Base-by-base conservation (phyloP, 495 filamentous ascomycete species). In the Penicillium cinerascens region DNA sequence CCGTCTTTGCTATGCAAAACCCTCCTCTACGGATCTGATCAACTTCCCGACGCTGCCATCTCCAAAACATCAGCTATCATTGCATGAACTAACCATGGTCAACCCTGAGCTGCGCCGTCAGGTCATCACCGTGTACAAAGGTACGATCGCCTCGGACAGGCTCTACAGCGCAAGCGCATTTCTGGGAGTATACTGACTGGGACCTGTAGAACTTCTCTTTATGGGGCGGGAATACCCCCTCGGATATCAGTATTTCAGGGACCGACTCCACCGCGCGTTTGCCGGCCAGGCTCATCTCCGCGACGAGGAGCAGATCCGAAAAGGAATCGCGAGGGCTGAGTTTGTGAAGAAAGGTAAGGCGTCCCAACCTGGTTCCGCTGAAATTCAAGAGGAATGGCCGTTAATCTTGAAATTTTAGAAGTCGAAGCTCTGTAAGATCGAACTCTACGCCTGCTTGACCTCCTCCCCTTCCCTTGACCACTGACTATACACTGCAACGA, bases 101-200 rank as follows among this genome's bases (percentile, higher is more conserved):
- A 82, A 81, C 45, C 69, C 74, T 16, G 74, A 79, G 49, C 80
- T 96, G 5, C 82, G 91, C 42, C 76, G 80, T 44, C 83, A 95
- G 64, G 93, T 97, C 27, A 89, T 95, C 46, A 79, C 79, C 17
- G 82, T 97, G 45, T 98, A 98, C 77, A 97, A 96, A 84, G 88
- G 92, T 89, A 67, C 13, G 67, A 16, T 29, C 42, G 22, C 13
- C 16, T 11, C 27, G 2, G 37, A 10, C 33, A 36, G 10, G 8
- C 15, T 39, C 6, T 16, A 5, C 18, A 33, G 15, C 37, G n/a
- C n/a, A 16, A 18, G 37, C 16, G 16, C 13, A 18, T 18, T 39
- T 20, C 16, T 20, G 5, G 15, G 37, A 20, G 4, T 4, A 10
- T 16, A 11, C 37, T 18, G 15, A 39, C 37, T 17, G 37, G 4